Conservation (phyloP, 2,329 filamentous ascomycete species). For the Zasmidium cellare region DNA sequence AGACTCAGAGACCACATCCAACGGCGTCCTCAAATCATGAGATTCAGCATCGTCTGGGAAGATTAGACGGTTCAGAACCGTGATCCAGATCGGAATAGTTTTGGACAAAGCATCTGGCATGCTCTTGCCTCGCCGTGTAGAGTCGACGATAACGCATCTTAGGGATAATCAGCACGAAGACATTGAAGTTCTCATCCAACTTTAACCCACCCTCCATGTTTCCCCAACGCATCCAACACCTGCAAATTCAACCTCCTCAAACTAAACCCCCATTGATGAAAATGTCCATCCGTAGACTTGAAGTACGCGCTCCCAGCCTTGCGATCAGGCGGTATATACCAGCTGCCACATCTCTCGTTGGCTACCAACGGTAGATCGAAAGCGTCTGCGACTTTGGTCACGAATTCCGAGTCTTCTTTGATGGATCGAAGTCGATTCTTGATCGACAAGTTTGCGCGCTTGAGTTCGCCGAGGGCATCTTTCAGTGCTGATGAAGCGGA, state of each 20-base stretch:
- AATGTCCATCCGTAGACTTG: conserved; percentile 96
- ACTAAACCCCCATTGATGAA: conserved; percentile 88
- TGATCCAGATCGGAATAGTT: conserved; percentile 91
- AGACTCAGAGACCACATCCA: conserved; percentile 69
- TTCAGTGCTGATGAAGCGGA: conserved; percentile 64
- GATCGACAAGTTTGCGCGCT: conserved; percentile 73
- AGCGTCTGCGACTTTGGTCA: conserved; percentile 58
- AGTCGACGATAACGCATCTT: conserved; percentile 86
- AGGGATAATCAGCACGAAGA: neutral
- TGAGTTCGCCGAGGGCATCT: conserved; percentile 68
- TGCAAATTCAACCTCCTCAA: conserved; percentile 81
- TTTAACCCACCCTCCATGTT: conserved; percentile 62
- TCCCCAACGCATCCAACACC: conserved; percentile 66
- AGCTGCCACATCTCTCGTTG: conserved; percentile 93
- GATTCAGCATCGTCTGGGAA: conserved; percentile 60
- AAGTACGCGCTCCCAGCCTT: conserved; percentile 85
- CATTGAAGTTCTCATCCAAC: neutral
- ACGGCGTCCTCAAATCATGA: conserved; percentile 67
- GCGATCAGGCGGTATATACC: conserved; percentile 72
- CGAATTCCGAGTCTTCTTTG: conserved; percentile 72
- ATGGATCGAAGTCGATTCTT: conserved; percentile 82
- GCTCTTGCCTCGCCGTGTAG: conserved; percentile 86
- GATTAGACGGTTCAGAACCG: conserved; percentile 76
- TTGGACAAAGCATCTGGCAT: conserved; percentile 96
- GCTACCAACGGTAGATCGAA: conserved; percentile 72